phyloP scores from a whole-genome alignment of 2,329 filamentous ascomycete species.

The Fusarium pilosicola region DNA sequence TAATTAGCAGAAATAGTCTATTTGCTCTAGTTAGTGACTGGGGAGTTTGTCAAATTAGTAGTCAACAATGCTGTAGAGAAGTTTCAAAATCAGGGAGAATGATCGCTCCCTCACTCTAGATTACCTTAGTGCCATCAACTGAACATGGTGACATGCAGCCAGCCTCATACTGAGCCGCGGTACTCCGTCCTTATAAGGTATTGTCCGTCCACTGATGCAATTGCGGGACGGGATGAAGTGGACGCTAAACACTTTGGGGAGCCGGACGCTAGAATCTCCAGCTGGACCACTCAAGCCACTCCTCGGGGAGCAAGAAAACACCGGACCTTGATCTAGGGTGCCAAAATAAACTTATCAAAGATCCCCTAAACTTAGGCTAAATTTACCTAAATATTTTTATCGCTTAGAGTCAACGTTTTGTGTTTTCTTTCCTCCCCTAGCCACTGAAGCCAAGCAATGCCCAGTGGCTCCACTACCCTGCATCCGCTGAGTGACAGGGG shows the following conservation, averaged over 20 bases:
- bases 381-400: too few relatives aligned
- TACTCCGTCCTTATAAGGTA: background rate
- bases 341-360: too few relatives aligned
- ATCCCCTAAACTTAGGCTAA: too few relatives aligned
- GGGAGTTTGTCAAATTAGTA: background rate
- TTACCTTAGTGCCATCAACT: background rate
- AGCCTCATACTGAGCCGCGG: background rate
- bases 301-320: too few relatives aligned
- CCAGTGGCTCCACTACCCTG: conserved; percentile 35
- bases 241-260: conserved; percentile 16
- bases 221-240: conserved; percentile 4
- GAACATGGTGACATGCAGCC: background rate
- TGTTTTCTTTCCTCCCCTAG: background rate
- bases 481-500: conserved; percentile 32
- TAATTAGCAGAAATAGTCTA: background rate
- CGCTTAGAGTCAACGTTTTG: too few relatives aligned
- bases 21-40: background rate
- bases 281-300: conserved; percentile 9
- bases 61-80: background rate
- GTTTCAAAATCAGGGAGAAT: background rate
- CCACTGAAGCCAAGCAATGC: conserved; percentile 5
- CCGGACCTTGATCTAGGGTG: too few relatives aligned
- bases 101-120: background rate
- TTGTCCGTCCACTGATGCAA: background rate
- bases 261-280: conserved; percentile 20